Evolutionary conservation across 1,139 yeast species (phyloP), one percentile per base, ranked within the genome.

Genomic region (Pichia sp.): DNA sequence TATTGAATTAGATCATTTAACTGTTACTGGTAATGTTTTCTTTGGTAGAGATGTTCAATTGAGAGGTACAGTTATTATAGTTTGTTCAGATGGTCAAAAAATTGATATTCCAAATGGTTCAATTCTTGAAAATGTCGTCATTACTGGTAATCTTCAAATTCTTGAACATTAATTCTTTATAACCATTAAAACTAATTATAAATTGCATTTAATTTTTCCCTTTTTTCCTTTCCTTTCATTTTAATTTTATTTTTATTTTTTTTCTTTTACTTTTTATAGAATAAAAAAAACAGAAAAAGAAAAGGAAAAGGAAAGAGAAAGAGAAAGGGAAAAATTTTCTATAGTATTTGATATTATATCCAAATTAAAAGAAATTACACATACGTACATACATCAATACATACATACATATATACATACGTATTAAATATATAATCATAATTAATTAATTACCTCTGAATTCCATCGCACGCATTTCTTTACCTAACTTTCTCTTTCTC

Each of bases 71-170:
- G 98, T 92, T 51, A 92, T 92, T 60, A 87, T 92, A 57, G 98
- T 92, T 47, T 90, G 97, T 69, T 90, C 92, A 52, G 98, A 92
- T 61, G 97, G 97, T 53, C 94, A 87, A 64, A 87, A 80, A 70
- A 92, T 92, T 59, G 97, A 92, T 64, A 87, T 92, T 72, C 98
- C 98, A 58, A 90, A 92, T 62, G 98, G 98, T 37, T 77, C 96
- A 27, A 76, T 89, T 47, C 76, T 92, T 60, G 98, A 92, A 68
- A 92, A 92, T 61, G 97, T 90, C 45, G 98, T 92, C 55, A 89
- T 92, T 59, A 92, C 98, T 48, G 98, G 98, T 66, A 87, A 87
- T 71, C 78, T 92, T 69, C 87, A 95, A 60, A 90, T 92, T 57
- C 78, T 92, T 61, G 98, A 92, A 71, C 98, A 92, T 69, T 92